Percentiles rank a stretch among this genome's conserved stretches.
These are phyloP conservation scores for Dimocarpus longan DNA, from an alignment of 345 rosid species.

Conservation along the genomic window DNA sequence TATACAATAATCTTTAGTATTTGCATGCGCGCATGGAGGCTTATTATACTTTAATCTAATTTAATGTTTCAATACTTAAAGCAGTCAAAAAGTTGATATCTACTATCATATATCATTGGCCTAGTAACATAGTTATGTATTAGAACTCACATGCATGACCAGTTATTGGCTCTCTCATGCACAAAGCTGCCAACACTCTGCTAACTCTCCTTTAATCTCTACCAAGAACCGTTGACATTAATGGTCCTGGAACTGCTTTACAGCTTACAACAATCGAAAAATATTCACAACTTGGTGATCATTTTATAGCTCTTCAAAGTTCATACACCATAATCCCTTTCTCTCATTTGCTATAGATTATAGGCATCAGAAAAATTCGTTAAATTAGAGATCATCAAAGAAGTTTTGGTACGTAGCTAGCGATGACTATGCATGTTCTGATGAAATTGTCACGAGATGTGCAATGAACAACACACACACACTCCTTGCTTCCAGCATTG, in stretches of 20 bases:
- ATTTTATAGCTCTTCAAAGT: background rate
- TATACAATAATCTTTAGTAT: background rate
- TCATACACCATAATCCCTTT: background rate
- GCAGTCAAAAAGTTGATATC: background rate
- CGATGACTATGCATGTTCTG: slow-evolving; percentile 3
- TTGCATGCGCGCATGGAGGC: background rate
- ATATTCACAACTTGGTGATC: background rate
- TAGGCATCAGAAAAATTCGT: background rate
- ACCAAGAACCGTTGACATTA: background rate
- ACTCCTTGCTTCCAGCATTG: slow-evolving; percentile 40
- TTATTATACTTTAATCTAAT: background rate
- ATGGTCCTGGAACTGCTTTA: background rate
- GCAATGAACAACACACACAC: background rate
- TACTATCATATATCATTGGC: background rate
- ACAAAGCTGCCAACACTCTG: background rate
- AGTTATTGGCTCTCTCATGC: background rate
- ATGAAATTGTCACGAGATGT: slow-evolving; percentile 44
- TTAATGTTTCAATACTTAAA: background rate
- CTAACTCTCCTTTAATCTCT: background rate
- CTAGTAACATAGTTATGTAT: background rate
- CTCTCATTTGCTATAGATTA: background rate
- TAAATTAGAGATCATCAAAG: background rate
- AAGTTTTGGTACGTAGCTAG: slow-evolving; percentile 19
- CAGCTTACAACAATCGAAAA: background rate
- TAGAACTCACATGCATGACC: slow-evolving; percentile 11